phyloP scores from a whole-genome alignment of 208 protist genomes.

The Lotmaria passim region DNA sequence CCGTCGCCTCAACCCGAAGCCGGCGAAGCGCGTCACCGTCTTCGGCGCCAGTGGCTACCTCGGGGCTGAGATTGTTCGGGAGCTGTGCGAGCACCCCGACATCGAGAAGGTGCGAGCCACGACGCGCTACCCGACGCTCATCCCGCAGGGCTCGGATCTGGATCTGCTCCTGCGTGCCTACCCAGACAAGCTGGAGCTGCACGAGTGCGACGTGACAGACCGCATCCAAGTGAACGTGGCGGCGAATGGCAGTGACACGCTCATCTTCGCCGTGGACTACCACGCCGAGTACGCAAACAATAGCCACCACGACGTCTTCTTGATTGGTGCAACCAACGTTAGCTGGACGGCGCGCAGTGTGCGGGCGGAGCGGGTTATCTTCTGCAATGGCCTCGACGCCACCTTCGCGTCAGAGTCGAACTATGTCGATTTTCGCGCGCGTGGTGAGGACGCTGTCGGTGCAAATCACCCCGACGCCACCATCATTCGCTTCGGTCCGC shows the following conservation, averaged over 20 bases:
- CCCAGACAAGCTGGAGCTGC: slow-evolving; percentile 90
- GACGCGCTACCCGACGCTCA: slow-evolving; percentile 92
- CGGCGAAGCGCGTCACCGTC: slow-evolving; percentile 89
- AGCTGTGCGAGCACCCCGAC: slow-evolving; percentile 90
- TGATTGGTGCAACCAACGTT: slow-evolving; percentile 89
- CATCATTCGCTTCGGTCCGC: slow-evolving; percentile 88
- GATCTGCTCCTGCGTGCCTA: slow-evolving; percentile 84
- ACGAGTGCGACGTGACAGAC: slow-evolving; percentile 93
- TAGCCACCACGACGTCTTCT: slow-evolving; percentile 92
- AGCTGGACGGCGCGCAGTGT: slow-evolving; percentile 92
- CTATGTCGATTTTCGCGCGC: slow-evolving; percentile 91
- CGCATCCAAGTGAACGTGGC: slow-evolving; percentile 93
- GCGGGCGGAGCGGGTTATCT: slow-evolving; percentile 89
- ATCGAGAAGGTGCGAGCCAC: slow-evolving; percentile 89
- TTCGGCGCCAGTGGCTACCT: slow-evolving; percentile 91
- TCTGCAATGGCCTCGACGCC: slow-evolving; percentile 91
- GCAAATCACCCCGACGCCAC: slow-evolving; percentile 91
- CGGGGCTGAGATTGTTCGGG: slow-evolving; percentile 86
- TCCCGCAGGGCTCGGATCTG: slow-evolving; percentile 85
- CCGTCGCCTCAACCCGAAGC: slow-evolving; percentile 86
- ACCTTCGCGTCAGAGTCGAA: slow-evolving; percentile 93
- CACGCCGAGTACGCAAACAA: slow-evolving; percentile 93
- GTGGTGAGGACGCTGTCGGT: slow-evolving; percentile 87
- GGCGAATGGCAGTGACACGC: slow-evolving; percentile 89
- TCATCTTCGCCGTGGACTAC: slow-evolving; percentile 92